Conservation (phyloP, 1,139 yeast genomes). For the Candida glucosophila region DNA sequence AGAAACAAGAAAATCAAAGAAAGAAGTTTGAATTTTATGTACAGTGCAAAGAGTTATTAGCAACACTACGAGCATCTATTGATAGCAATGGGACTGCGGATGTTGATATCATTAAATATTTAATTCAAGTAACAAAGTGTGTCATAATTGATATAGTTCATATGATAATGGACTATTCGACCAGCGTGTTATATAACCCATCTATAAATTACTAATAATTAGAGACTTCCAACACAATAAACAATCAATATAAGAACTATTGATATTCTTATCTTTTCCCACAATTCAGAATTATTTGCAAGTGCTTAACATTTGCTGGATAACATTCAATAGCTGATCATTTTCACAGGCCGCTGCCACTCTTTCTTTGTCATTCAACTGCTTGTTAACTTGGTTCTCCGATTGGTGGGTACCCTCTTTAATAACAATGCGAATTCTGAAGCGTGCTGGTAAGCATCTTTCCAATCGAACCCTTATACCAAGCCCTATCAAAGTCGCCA, state of each 20-base stretch:
- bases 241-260: not conserved
- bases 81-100: too few species aligned
- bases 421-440: conserved; percentile 68
- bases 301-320: conserved; percentile 84
- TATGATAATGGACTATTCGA: conserved; percentile 29
- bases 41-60: too few species aligned
- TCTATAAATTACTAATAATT: conserved; percentile 1
- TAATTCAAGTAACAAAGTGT: conserved; percentile 28
- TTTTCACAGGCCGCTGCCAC: conserved; percentile 99
- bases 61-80: too few species aligned
- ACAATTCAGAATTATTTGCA: conserved; percentile 34
- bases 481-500: conserved; percentile 91
- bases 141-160: conserved; percentile 30
- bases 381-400: conserved; percentile 92
- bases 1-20: conserved; percentile 24
- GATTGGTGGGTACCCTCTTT: conserved; percentile 94
- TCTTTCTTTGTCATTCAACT: conserved; percentile 92
- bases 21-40: conserved; percentile 30
- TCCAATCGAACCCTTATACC: conserved; percentile 91
- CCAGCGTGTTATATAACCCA: conserved; percentile 7
- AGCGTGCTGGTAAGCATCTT: conserved; percentile 79
- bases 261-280: not conserved
- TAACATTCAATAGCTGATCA: conserved; percentile 79
- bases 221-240: conserved; percentile 1
- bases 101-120: too few species aligned